phyloP scores from a whole-genome alignment of 2,329 filamentous ascomycete species.

The Myriosclerotinia scirpicola region DNA sequence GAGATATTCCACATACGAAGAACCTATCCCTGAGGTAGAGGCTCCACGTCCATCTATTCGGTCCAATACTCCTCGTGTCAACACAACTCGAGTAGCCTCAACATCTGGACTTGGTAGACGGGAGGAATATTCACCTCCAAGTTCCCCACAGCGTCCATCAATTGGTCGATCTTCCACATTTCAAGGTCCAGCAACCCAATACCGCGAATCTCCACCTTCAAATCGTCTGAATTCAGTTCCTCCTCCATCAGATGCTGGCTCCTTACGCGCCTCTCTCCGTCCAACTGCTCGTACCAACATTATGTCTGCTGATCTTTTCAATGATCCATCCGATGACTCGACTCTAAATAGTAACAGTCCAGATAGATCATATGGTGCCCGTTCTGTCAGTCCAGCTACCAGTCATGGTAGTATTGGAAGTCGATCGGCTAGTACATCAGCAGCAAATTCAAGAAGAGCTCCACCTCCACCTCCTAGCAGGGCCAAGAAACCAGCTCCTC shows the following conservation, averaged over 20 bases:
- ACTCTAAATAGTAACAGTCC: constrained; percentile 51
- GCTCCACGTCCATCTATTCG: constrained; percentile 52
- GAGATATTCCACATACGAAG: constrained; percentile 56
- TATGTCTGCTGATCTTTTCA: constrained; percentile 46
- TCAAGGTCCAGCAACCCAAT: constrained; percentile 54
- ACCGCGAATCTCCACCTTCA: constrained; percentile 52
- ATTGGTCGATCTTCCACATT: constrained; percentile 56
- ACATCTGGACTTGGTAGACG: constrained; percentile 31
- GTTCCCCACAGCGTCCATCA: constrained; percentile 47
- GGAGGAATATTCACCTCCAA: constrained; percentile 34
- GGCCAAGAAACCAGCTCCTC: constrained; percentile 65
- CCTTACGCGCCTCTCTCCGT: constrained; percentile 42
- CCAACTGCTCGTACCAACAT: constrained; percentile 29
- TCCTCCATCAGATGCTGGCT: constrained; percentile 45
- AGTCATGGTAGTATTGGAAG: constrained; percentile 52
- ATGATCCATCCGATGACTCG: constrained; percentile 51
- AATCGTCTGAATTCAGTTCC: constrained; percentile 50
- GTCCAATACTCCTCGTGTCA: constrained; percentile 39
- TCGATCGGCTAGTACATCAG: constrained; percentile 51
- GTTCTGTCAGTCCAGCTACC: constrained; percentile 55
- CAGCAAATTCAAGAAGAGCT: constrained; percentile 47
- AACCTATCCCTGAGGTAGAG: constrained; percentile 46
- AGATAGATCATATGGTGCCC: constrained; percentile 49
- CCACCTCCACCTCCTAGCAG: constrained; percentile 63
- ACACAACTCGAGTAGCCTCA: constrained; percentile 35